Evolutionary conservation across 257 asterid species (phyloP).

Genomic region (Jacaranda mimosifolia): DNA sequence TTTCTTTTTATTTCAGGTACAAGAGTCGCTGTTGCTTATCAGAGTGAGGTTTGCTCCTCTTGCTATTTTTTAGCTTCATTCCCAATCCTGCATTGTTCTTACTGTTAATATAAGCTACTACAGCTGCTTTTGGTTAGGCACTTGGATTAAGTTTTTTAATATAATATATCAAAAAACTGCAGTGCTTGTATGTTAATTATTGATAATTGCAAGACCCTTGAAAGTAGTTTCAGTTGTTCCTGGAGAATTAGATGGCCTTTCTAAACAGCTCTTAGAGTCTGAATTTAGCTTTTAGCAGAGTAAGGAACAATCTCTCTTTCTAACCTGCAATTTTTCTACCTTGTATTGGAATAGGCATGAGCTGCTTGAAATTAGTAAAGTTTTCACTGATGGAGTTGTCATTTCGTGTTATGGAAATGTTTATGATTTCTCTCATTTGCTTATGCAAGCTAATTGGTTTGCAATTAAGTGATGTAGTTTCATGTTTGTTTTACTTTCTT

Average conservation of each 20-base stretch:
- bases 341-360: conserved; percentile 1
- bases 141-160: neutral
- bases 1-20: conserved; percentile 64
- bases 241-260: too few species aligned
- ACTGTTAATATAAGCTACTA: neutral
- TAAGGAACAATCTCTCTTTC: neutral
- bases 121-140: neutral
- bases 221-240: neutral
- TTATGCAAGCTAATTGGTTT: conserved; percentile 1
- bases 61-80: neutral
- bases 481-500: neutral
- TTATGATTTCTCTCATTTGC: conserved; percentile 3
- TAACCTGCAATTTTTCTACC: neutral
- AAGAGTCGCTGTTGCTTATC: conserved; percentile 86
- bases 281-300: neutral
- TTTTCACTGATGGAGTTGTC: conserved; percentile 1
- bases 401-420: neutral
- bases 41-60: conserved; percentile 75
- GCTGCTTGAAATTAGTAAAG: neutral
- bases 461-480: neutral
- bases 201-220: neutral
- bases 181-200: neutral
- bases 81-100: conserved; percentile 20
- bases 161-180: neutral
- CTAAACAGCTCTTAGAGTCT: neutral